Percentiles rank a stretch among this genome's conserved stretches.
These are phyloP conservation scores for Peniophora sp. DNA, from an alignment of 1,284 basidiomycete genomes.

Conservation along the genomic window DNA sequence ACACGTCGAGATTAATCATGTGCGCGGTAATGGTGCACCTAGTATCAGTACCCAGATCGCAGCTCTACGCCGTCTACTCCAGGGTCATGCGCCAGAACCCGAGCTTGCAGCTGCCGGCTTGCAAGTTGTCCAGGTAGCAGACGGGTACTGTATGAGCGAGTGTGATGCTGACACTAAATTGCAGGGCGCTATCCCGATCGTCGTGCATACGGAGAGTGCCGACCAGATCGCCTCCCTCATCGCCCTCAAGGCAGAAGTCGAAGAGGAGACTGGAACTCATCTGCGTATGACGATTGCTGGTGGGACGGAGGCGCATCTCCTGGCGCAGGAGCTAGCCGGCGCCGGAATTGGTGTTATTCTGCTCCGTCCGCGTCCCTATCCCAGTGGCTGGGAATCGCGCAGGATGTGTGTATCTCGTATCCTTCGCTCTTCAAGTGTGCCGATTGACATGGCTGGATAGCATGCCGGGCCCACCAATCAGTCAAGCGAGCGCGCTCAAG, in stretches of 20 bases:
- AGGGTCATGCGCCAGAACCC: not conserved
- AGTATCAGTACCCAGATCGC: conserved; percentile 62
- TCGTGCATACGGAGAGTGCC: conserved; percentile 51
- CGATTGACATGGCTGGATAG: conserved; percentile 16
- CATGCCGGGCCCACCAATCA: conserved; percentile 68
- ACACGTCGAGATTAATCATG: conserved; percentile 36
- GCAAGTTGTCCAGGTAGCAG: not conserved
- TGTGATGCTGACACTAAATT: not conserved
- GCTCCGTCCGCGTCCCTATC: conserved; percentile 50
- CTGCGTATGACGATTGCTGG: conserved; percentile 60
- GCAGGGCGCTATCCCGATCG: conserved; percentile 45
- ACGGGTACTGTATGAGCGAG: not conserved
- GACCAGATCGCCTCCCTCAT: conserved; percentile 77
- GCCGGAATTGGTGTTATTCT: conserved; percentile 74
- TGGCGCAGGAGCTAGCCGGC: conserved; percentile 68
- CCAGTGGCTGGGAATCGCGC: conserved; percentile 46
- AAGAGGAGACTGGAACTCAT: conserved; percentile 28
- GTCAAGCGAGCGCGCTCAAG: conserved; percentile 55
- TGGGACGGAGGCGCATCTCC: conserved; percentile 65
- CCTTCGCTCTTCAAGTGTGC: conserved; percentile 12
- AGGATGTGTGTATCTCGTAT: conserved; percentile 30
- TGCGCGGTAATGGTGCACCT: conserved; percentile 16
- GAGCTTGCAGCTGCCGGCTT: not conserved
- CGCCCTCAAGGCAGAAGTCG: conserved; percentile 67
- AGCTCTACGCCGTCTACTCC: conserved; percentile 55